Conservation (phyloP, 345 rosid species). For the Heritiera fomes region DNA sequence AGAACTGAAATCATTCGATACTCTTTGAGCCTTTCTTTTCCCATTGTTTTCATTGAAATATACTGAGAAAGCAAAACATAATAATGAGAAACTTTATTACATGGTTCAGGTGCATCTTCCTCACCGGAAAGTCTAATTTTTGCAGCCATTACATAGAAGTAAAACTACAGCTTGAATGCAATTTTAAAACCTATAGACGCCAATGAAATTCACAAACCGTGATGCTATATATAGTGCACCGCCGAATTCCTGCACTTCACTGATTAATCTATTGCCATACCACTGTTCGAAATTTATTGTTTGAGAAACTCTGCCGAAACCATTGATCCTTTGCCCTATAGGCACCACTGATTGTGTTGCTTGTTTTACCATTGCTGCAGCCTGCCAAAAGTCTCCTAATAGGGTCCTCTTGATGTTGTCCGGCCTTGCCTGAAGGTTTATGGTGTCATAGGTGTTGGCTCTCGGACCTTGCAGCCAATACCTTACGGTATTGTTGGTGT, state of each 20-base stretch:
- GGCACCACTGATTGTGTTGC: not conserved
- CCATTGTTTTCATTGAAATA: not conserved
- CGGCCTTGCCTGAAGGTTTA: conserved; percentile 11
- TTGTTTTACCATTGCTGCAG: not conserved
- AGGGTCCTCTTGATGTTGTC: conserved; percentile 21
- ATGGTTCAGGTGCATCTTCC: not conserved
- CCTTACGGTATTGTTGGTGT: not conserved
- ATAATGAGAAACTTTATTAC: not conserved
- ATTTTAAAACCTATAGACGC: conserved; percentile 9
- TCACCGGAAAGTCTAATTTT: not conserved
- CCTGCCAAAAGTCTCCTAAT: conserved; percentile 21
- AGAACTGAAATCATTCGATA: too few relatives aligned
- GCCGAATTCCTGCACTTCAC: conserved; percentile 23
- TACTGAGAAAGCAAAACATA: not conserved
- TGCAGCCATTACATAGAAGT: not conserved
- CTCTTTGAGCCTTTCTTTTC: too few relatives aligned
- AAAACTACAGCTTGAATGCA: not conserved
- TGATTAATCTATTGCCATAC: conserved; percentile 12
- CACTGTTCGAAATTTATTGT: conserved; percentile 10
- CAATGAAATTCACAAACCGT: conserved; percentile 1
- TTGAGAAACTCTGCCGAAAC: not conserved
- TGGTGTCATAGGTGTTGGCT: conserved; percentile 8
- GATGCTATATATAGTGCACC: conserved; percentile 20
- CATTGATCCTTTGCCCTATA: conserved; percentile 13
- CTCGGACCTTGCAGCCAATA: conserved; percentile 30